Base-by-base conservation (phyloP, 2,329 filamentous ascomycete genomes). In the Neopestalotiopsis rosae region DNA sequence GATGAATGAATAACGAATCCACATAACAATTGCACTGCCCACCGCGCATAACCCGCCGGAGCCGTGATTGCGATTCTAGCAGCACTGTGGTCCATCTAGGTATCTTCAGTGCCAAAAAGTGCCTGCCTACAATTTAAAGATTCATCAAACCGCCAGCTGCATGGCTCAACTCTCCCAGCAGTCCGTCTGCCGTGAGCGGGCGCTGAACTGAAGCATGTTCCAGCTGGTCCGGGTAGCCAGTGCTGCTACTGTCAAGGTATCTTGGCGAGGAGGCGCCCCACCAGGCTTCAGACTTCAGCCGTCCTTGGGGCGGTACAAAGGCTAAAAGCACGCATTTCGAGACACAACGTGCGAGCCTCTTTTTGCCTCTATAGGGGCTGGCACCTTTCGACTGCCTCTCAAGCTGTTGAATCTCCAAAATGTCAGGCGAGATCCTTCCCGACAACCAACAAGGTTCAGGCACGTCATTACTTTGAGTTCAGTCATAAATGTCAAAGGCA, bases 221-320 rank as follows among this genome's bases (percentile, higher is more conserved):
- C 45, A 52, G 34, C 34, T 28, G 24, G 24, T 38, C 34, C 10
- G 10, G 34, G 34, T 38, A 38, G 34, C 34, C 34, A 10, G 45
- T 9, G 45, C 45, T 52, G 17, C 45, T 52, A 17, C 20, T 52
- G 45, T 52, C 45, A 20, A 28, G 24, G 17, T 52, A 52, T 52
- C 45, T 52, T 52, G 30, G 32, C 59, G 14, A 62, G 10, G 10
- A 28, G n/a, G 20, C 30, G 57, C 57, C 24, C n/a, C 57, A 59
- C 30, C 30, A 59, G 57, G 20, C 57, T 59, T 59, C 57, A 24
- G 30, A 59, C 57, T 59, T 59, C 57, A 59, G 57, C 57, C 24
- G 57, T 34, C 57, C 10, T 17, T 24, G 30, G 34, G 57, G 30
- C 57, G 57, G 57, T 17, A 59, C 57, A 34, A 59, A 59, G 13